phyloP scores from a whole-genome alignment of 1,284 basidiomycete species.

The Pulveroboletus sp. region DNA sequence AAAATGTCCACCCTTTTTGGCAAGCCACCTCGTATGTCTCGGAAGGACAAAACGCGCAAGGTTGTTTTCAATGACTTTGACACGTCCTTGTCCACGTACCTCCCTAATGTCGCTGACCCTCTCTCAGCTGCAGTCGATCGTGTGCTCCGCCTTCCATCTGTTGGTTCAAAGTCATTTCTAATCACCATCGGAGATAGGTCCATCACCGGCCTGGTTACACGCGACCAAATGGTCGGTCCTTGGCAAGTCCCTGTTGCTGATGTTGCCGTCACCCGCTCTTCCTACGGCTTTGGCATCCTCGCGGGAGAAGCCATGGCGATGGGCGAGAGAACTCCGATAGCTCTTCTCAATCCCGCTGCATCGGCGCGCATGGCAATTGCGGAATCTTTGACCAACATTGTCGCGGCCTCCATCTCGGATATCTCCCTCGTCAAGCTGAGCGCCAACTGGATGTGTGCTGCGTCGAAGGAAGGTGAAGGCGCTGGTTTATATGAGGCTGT shows the following conservation, averaged over 20 bases:
- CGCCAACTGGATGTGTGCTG: conserved; percentile 99
- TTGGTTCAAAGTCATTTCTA: conserved; percentile 95
- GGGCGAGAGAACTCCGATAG: conserved; percentile 94
- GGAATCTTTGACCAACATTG: conserved; percentile 91
- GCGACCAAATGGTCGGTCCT: conserved; percentile 99
- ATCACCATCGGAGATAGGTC: conserved; percentile 97
- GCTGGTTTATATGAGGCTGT: conserved; percentile 92
- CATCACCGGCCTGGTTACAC: conserved; percentile 91
- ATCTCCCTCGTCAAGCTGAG: conserved; percentile 87
- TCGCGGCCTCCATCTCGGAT: conserved; percentile 75
- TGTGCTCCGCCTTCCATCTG: conserved; percentile 87
- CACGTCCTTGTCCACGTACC: conserved; percentile 66
- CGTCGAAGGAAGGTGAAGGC: conserved; percentile 89
- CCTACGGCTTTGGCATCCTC: conserved; percentile 89
- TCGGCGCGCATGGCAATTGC: conserved; percentile 96
- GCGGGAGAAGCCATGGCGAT: conserved; percentile 96
- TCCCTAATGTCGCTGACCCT: conserved; percentile 50
- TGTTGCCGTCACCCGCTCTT: conserved; percentile 91
- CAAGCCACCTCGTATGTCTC: conserved; percentile 92
- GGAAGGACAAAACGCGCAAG: conserved; percentile 62
- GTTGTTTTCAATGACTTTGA: conserved; percentile 69
- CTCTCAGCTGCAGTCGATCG: conserved; percentile 71
- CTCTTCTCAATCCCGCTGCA: conserved; percentile 84
- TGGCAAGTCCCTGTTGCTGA: conserved; percentile 99
- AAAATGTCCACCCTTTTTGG: conserved; percentile 97